Evolutionary conservation across 768 basidiomycete species (phyloP).

Genomic region (Rhizopogon vulgaris): DNA sequence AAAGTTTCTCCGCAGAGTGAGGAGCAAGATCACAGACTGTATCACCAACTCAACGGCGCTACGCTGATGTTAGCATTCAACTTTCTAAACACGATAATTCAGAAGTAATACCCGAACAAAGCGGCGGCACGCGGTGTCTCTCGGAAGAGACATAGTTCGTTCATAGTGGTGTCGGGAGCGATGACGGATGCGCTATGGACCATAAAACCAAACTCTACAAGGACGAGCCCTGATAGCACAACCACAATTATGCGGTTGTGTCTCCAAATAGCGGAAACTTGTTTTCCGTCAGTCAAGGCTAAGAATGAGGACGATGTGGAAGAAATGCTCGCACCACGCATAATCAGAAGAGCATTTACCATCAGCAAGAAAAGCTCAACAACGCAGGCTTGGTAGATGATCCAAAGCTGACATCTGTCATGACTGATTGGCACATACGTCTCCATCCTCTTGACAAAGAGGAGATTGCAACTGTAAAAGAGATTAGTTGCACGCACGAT

Average conservation of each 20-base stretch:
- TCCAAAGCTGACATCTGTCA: constrained; percentile 9
- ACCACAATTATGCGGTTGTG: neutral
- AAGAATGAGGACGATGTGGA: neutral
- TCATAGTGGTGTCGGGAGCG: constrained; percentile 11
- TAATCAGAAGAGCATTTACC: constrained; percentile 14
- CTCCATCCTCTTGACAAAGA: constrained; percentile 2
- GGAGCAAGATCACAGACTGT: constrained; percentile 11
- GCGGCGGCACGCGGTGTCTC: constrained; percentile 1
- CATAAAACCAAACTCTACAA: constrained; percentile 8
- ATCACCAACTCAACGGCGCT: neutral
- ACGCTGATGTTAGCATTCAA: neutral
- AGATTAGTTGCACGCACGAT: neutral
- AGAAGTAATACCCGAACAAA: neutral
- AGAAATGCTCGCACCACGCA: constrained; percentile 15
- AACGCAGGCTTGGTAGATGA: constrained; percentile 8
- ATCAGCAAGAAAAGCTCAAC: constrained; percentile 9
- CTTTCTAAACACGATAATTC: neutral
- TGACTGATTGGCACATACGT: neutral
- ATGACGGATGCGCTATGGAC: neutral
- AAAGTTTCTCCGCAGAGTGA: constrained; percentile 15
- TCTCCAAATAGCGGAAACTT: constrained; percentile 17
- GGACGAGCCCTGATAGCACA: constrained; percentile 4
- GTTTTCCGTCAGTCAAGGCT: neutral
- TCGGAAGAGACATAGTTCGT: constrained; percentile 7
- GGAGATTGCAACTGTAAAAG: constrained; percentile 4